Evolutionary conservation across 345 rosid genomes (phyloP).

Genomic region (Bruguiera parviflora): DNA sequence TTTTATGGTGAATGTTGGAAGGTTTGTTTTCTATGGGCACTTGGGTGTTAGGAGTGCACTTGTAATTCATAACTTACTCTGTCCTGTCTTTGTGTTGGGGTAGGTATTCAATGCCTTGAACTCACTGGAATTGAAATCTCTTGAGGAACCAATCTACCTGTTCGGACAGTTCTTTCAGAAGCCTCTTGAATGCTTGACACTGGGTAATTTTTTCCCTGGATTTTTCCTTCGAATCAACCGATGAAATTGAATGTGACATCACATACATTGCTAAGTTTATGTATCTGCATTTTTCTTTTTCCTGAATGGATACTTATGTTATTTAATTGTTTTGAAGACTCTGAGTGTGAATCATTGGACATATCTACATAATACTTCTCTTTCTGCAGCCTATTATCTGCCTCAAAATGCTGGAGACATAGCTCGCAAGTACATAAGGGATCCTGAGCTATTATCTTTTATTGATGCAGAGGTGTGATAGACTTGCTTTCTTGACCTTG

Average conservation of each 20-base stretch:
- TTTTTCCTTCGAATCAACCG: neutral
- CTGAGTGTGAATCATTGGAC: neutral
- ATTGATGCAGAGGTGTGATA: constrained; percentile 84
- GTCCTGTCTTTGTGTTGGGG: constrained; percentile 13
- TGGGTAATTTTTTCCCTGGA: constrained; percentile 43
- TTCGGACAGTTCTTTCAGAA: constrained; percentile 93
- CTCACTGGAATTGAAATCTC: constrained; percentile 84
- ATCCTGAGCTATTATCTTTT: constrained; percentile 78
- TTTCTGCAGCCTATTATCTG: constrained; percentile 68
- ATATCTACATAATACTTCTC: constrained; percentile 1
- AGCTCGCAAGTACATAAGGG: constrained; percentile 84
- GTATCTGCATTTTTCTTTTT: neutral
- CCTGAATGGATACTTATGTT: neutral
- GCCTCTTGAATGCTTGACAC: constrained; percentile 85
- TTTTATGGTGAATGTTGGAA: constrained; percentile 90
- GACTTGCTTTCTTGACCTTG: constrained; percentile 12
- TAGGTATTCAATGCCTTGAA: constrained; percentile 89
- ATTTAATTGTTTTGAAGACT: neutral
- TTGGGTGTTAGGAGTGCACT: constrained; percentile 5
- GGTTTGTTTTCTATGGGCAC: constrained; percentile 41
- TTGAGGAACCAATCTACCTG: constrained; percentile 93
- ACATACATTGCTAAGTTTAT: neutral
- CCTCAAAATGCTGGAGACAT: constrained; percentile 92
- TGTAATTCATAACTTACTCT: constrained; percentile 20
- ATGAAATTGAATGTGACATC: neutral